A percentile compares a stretch with the other conserved stretches of the same genome.
Evolutionary conservation across 768 basidiomycete species (phyloP).

Genomic region (Serendipita vermifera): DNA sequence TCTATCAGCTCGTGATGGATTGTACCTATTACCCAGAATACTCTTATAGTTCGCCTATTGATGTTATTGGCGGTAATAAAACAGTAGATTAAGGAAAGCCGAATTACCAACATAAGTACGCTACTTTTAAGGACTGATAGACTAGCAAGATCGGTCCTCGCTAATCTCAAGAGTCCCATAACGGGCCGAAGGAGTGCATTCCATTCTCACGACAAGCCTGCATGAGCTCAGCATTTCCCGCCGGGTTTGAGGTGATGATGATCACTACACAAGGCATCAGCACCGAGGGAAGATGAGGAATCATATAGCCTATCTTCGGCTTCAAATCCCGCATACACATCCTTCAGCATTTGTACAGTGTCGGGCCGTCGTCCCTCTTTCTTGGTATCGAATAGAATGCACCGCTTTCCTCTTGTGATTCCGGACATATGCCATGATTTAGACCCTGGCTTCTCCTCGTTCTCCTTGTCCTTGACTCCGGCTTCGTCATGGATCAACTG

Average conservation of each 20-base stretch:
- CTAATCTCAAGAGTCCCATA: conserved; percentile 17
- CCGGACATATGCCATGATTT: too few species aligned
- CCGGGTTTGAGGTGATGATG: conserved; percentile 16
- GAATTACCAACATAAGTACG: too few species aligned
- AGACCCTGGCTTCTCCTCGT: conserved; percentile 14
- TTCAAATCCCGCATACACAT: conserved; percentile 12
- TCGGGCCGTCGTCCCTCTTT: conserved; percentile 14
- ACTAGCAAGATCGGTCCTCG: too few species aligned
- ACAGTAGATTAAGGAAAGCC: too few species aligned
- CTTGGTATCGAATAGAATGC: conserved; percentile 18
- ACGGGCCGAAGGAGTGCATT: conserved; percentile 15
- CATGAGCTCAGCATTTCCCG: conserved; percentile 16
- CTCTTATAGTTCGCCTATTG: too few species aligned
- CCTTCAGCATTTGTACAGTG: conserved; percentile 15
- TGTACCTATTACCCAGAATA: too few species aligned
- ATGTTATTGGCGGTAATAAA: too few species aligned
- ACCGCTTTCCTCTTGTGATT: too few species aligned
- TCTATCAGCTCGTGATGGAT: too few species aligned
- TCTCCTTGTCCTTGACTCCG: too few species aligned
- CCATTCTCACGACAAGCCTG: conserved; percentile 15
- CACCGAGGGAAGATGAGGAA: neutral
- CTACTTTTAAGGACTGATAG: too few species aligned
- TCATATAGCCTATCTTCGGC: conserved; percentile 14
- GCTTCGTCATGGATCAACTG: too few species aligned
- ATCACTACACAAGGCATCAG: conserved; percentile 11